Conservation (phyloP, 495 filamentous ascomycete species). For the Mycothermus thermophilus region DNA sequence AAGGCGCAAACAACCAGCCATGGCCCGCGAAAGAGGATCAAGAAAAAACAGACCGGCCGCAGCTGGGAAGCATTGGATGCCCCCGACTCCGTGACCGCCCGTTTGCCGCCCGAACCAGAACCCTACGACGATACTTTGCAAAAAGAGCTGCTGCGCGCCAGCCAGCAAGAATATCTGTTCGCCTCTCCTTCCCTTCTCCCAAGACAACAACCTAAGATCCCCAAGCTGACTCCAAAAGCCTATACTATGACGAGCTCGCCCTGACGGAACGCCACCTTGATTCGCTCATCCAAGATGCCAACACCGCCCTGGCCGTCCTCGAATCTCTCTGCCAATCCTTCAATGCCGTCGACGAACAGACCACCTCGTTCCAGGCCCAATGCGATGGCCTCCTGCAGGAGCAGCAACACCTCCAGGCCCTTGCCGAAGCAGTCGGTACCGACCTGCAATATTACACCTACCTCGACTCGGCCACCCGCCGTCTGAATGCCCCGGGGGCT, state of each 20-base stretch:
- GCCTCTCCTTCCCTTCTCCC: too few relatives aligned
- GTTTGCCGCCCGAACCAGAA: slow-evolving; percentile 44
- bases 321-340: slow-evolving; percentile 70
- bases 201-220: background rate
- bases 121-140: slow-evolving; percentile 46
- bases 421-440: slow-evolving; percentile 68
- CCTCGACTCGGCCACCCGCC: slow-evolving; percentile 75
- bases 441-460: slow-evolving; percentile 87
- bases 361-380: slow-evolving; percentile 76
- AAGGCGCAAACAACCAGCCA: slow-evolving; percentile 40
- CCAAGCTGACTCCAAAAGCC: slow-evolving; percentile 32
- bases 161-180: slow-evolving; percentile 76
- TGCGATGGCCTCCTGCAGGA: slow-evolving; percentile 75
- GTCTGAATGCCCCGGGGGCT: slow-evolving; percentile 83
- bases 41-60: slow-evolving; percentile 27
- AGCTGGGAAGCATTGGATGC: slow-evolving; percentile 29
- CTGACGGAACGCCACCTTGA: slow-evolving; percentile 69
- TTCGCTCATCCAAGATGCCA: slow-evolving; percentile 60
- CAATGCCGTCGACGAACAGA: slow-evolving; percentile 73
- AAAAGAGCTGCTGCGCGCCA: slow-evolving; percentile 57
- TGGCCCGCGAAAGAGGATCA: too few relatives aligned
- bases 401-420: slow-evolving; percentile 56
- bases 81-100: slow-evolving; percentile 41
- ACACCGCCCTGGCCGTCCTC: slow-evolving; percentile 57
- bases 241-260: slow-evolving; percentile 65